These are phyloP conservation scores for Suillus tomentosus DNA, from an alignment of 768 basidiomycete genomes.

Conservation along the genomic window DNA sequence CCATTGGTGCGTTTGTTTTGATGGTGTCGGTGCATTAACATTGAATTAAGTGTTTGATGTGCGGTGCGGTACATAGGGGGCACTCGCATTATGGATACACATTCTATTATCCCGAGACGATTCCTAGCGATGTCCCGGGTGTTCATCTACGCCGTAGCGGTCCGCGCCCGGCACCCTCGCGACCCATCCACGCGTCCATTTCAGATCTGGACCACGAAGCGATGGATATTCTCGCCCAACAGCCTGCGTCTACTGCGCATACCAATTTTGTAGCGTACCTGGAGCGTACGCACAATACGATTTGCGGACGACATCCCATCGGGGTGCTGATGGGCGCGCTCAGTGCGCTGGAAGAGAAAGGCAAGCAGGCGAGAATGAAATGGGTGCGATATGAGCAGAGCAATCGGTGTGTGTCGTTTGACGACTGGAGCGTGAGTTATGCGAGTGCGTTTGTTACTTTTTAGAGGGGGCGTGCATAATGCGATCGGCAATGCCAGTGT, in stretches of 20 bases:
- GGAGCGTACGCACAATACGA: slow-evolving; percentile 83
- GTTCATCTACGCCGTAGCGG: slow-evolving; percentile 51
- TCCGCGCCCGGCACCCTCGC: slow-evolving; percentile 40
- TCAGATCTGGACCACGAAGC: slow-evolving; percentile 83
- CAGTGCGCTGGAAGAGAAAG: slow-evolving; percentile 50
- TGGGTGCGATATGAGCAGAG: slow-evolving; percentile 98
- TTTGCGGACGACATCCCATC: slow-evolving; percentile 96
- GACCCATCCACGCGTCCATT: slow-evolving; percentile 85
- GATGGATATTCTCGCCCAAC: slow-evolving; percentile 68
- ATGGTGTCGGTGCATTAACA: neutral
- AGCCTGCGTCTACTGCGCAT: slow-evolving; percentile 60
- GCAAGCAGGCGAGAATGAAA: slow-evolving; percentile 45
- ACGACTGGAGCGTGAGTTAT: slow-evolving; percentile 94
- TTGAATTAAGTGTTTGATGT: neutral
- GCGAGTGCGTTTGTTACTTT: slow-evolving; percentile 85
- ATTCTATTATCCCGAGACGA: slow-evolving; percentile 74
- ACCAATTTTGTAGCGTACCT: slow-evolving; percentile 67
- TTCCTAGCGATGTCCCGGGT: slow-evolving; percentile 47
- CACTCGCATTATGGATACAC: slow-evolving; percentile 79
- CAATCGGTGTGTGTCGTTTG: slow-evolving; percentile 62
- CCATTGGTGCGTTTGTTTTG: slow-evolving; percentile 70
- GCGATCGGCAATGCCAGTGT: neutral
- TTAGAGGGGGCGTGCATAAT: neutral
- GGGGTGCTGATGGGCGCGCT: slow-evolving; percentile 87
- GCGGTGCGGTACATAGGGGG: slow-evolving; percentile 54